Evolutionary conservation across 2,329 filamentous ascomycete species (phyloP).

Genomic region (Bipolaris oryzae): DNA sequence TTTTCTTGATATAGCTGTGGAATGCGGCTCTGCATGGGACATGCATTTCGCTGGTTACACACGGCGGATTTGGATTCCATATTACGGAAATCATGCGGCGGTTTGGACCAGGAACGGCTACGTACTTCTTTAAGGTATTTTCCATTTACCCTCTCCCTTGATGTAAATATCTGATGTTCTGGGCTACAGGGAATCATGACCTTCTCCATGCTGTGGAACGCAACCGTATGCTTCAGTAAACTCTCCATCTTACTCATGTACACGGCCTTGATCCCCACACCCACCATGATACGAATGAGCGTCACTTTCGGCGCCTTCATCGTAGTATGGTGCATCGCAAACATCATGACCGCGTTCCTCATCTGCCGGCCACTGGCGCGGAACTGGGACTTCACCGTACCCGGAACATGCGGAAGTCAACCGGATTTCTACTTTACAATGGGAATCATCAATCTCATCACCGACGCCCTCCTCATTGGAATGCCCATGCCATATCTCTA

Average conservation of each 20-base stretch:
- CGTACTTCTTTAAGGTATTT: slow-evolving; percentile 29
- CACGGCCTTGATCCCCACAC: slow-evolving; percentile 18
- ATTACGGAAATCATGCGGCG: slow-evolving; percentile 18
- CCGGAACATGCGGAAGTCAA: slow-evolving; percentile 28
- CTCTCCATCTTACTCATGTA: slow-evolving; percentile 31
- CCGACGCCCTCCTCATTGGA: slow-evolving; percentile 22
- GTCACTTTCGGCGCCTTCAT: slow-evolving; percentile 14
- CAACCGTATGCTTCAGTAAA: slow-evolving; percentile 27
- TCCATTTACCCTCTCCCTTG: no score
- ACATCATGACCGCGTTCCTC: slow-evolving; percentile 21
- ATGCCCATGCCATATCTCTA: slow-evolving; percentile 32
- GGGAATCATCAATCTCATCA: slow-evolving; percentile 26
- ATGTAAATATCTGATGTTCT: not conserved
- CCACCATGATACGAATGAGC: slow-evolving; percentile 18
- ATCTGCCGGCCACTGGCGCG: slow-evolving; percentile 26
- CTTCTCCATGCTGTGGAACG: slow-evolving; percentile 30
- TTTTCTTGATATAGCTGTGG: slow-evolving; percentile 13
- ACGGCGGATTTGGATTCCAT: slow-evolving; percentile 32
- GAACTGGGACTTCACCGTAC: slow-evolving; percentile 25
- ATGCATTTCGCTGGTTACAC: slow-evolving; percentile 23
- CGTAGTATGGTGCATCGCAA: slow-evolving; percentile 18
- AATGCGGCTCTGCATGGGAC: slow-evolving; percentile 26
- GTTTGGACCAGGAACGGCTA: slow-evolving; percentile 22
- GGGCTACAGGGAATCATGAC: slow-evolving; percentile 21
- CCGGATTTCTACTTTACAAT: slow-evolving; percentile 20